Evolutionary conservation across 2,329 filamentous ascomycete species (phyloP).

Genomic region (Zelopaecilomyces penicillatus): DNA sequence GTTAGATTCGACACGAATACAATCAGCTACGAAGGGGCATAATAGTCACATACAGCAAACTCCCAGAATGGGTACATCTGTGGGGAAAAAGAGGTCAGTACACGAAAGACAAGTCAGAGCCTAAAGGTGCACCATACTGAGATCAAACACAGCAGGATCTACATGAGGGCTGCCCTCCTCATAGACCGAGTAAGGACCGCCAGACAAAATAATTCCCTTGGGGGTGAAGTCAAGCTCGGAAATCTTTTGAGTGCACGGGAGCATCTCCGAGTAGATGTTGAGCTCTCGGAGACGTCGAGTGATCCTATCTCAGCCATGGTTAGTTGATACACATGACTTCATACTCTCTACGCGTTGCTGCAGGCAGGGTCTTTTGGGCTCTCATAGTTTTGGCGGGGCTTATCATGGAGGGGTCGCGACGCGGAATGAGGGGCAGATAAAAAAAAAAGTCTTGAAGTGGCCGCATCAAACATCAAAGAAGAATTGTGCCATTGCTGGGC

Average conservation of each 20-base stretch:
- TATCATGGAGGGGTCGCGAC: no score
- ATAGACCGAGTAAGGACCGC: slow-evolving; percentile 65
- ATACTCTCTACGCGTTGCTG: no score
- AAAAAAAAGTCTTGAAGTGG: no score
- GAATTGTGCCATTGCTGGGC: no score
- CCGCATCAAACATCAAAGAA: no score
- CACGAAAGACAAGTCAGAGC: no score
- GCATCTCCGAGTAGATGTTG: slow-evolving; percentile 71
- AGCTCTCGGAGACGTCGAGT: slow-evolving; percentile 64
- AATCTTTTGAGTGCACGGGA: slow-evolving; percentile 77
- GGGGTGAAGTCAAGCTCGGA: slow-evolving; percentile 69
- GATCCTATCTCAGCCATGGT: slow-evolving; percentile 21
- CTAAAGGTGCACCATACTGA: background rate
- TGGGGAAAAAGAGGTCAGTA: slow-evolving; percentile 36
- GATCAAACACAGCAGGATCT: slow-evolving; percentile 67
- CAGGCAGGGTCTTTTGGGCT: no score
- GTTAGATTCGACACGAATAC: slow-evolving; percentile 37
- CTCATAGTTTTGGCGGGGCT: no score
- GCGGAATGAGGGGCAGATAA: no score
- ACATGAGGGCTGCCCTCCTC: slow-evolving; percentile 59
- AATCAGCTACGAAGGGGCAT: slow-evolving; percentile 2
- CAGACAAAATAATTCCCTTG: slow-evolving; percentile 62
- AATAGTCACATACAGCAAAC: slow-evolving; percentile 14
- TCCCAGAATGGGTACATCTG: slow-evolving; percentile 46
- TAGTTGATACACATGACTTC: no score